These are phyloP conservation scores for Beauveria asiatica DNA, from an alignment of 2,329 filamentous ascomycete genomes.

Conservation along the genomic window DNA sequence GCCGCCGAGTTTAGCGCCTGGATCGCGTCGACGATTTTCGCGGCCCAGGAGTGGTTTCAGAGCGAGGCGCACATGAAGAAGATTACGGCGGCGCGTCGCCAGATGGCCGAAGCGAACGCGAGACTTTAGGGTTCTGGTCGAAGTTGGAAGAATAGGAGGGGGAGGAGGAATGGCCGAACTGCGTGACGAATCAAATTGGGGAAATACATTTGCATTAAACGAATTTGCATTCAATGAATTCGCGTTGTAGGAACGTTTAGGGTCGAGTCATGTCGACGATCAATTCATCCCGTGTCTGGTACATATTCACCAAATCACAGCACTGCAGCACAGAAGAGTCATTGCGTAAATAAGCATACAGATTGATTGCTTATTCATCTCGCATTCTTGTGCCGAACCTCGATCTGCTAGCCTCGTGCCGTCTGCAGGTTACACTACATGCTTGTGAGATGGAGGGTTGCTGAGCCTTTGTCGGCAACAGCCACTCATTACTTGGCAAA, in stretches of 20 bases:
- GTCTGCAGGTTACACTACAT: not conserved
- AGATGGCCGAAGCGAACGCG: constrained; percentile 29
- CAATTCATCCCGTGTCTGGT: not conserved
- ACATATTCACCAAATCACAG: not conserved
- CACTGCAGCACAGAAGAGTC: not conserved
- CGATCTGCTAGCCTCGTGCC: not conserved
- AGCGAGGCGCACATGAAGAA: constrained; percentile 26
- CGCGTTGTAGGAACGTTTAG: not conserved
- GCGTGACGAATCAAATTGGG: not conserved
- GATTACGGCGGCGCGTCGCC: constrained; percentile 16
- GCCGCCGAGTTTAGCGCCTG: constrained; percentile 46
- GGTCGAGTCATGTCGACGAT: not conserved
- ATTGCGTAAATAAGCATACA: not conserved
- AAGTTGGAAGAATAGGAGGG: too few species aligned
- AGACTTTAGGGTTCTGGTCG: not conserved
- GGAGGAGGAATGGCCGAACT: not conserved
- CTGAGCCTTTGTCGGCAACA: not conserved
- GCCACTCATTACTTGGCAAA: too few species aligned
- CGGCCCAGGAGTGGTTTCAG: constrained; percentile 40
- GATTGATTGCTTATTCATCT: not conserved
- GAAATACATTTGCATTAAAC: not conserved
- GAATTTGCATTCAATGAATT: too few species aligned
- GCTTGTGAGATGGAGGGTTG: not conserved
- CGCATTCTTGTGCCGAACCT: not conserved
- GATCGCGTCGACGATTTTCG: constrained; percentile 38